Conservation (phyloP, 2,329 filamentous ascomycete species). For the Drechslerella dactyloides region DNA sequence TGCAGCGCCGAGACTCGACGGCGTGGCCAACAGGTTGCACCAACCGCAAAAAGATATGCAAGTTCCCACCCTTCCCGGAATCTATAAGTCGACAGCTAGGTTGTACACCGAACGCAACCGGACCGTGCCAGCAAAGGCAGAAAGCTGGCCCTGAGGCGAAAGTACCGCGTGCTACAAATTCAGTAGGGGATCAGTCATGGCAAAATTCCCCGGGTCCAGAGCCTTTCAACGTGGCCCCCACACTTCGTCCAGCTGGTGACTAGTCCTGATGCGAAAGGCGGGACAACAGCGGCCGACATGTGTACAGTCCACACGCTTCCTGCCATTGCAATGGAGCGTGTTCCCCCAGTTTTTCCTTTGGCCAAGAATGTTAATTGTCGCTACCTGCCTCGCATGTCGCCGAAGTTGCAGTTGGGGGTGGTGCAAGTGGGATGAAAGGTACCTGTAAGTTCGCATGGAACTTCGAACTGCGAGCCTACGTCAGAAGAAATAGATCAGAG, state of each 20-base stretch:
- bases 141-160: not conserved
- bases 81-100: too few relatives aligned
- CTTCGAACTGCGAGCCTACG: too few relatives aligned
- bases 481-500: too few relatives aligned
- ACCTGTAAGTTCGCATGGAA: too few relatives aligned
- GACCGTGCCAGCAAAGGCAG: too few relatives aligned
- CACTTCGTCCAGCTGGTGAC: conserved; percentile 17
- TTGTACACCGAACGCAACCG: too few relatives aligned
- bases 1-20: too few relatives aligned
- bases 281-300: conserved; percentile 12
- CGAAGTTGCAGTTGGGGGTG: not conserved
- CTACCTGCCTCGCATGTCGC: conserved; percentile 5
- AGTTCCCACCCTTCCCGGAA: too few relatives aligned
- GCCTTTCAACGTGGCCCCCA: conserved; percentile 13
- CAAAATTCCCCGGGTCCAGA: not conserved
- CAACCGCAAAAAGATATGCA: too few relatives aligned
- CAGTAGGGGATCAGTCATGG: not conserved
- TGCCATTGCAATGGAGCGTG: too few relatives aligned
- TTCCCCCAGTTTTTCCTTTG: not conserved
- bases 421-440: too few relatives aligned
- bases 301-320: conserved; percentile 23
- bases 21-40: too few relatives aligned
- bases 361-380: conserved; percentile 2
- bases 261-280: conserved; percentile 42
- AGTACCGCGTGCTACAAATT: not conserved